Conservation (phyloP, 805 yeast genomes). For the Spathaspora passalidarum region DNA sequence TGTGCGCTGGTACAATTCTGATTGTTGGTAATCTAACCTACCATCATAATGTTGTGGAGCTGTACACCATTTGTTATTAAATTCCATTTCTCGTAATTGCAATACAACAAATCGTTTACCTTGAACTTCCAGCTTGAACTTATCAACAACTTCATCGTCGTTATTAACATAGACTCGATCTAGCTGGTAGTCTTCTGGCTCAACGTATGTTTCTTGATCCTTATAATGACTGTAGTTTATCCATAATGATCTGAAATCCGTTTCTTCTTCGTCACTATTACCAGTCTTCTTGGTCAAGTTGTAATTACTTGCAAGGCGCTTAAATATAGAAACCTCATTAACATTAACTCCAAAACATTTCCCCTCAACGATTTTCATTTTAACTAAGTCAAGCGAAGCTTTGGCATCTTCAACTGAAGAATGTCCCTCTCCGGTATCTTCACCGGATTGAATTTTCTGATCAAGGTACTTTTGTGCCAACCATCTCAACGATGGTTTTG, state of each 20-base stretch:
- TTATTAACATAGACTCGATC: constrained; percentile 40
- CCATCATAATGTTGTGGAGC: constrained; percentile 22
- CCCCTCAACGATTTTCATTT: constrained; percentile 69
- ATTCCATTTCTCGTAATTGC: constrained; percentile 59
- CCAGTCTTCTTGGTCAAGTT: background rate
- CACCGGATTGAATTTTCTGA: constrained; percentile 64
- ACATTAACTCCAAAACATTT: constrained; percentile 51
- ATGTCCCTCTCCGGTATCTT: constrained; percentile 57
- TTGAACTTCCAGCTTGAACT: constrained; percentile 32
- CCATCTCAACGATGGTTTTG: constrained; percentile 72
- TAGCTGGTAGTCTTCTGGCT: constrained; percentile 15
- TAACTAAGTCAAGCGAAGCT: constrained; percentile 75
- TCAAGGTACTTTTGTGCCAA: constrained; percentile 57
- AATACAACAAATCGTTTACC: constrained; percentile 48
- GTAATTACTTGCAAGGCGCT: constrained; percentile 13
- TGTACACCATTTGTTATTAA: constrained; percentile 26
- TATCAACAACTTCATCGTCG: constrained; percentile 59
- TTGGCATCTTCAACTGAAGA: constrained; percentile 83
- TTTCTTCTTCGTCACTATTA: background rate
- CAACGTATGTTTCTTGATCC: constrained; percentile 15
- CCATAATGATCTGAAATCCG: constrained; percentile 14
- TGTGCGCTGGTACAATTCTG: constrained; percentile 27
- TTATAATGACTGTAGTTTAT: constrained; percentile 23
- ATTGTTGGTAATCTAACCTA: constrained; percentile 1
- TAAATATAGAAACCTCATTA: constrained; percentile 23